Percentiles rank a stretch among this genome's conserved stretches.
Conservation (phyloP, 345 rosid species). For the Ceriops decandra region DNA sequence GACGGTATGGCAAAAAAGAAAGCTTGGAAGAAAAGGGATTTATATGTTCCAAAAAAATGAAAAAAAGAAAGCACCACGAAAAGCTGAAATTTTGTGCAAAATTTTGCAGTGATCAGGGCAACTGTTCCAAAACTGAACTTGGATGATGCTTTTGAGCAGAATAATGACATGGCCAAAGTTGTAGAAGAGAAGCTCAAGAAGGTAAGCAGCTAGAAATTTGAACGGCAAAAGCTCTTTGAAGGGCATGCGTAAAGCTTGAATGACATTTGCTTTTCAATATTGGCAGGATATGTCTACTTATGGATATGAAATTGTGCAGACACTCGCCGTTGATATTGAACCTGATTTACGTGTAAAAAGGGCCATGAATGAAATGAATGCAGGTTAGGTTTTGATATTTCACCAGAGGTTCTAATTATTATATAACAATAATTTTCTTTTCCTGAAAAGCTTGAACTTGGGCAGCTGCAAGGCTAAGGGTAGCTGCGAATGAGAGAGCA, state of each 20-base stretch:
- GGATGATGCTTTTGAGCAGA: constrained; percentile 21
- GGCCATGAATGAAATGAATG: constrained; percentile 27
- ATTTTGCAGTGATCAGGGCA: constrained; percentile 18
- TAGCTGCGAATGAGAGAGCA: constrained; percentile 24
- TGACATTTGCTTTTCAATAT: not conserved
- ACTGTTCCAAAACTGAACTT: constrained; percentile 18
- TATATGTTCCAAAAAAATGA: too few species aligned
- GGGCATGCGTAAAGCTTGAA: not conserved
- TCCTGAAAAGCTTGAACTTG: not conserved
- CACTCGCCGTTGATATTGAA: constrained; percentile 20
- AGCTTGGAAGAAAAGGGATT: not conserved
- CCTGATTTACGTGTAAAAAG: constrained; percentile 12
- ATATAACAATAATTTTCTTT: not conserved
- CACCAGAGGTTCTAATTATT: not conserved
- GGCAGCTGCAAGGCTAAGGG: constrained; percentile 21
- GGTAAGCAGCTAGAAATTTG: not conserved
- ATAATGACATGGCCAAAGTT: constrained; percentile 15
- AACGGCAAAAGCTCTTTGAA: not conserved
- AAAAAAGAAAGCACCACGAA: too few species aligned
- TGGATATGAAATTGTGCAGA: constrained; percentile 21
- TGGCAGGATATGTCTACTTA: constrained; percentile 15
- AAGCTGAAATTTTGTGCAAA: too few species aligned
- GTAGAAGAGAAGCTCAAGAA: constrained; percentile 23
- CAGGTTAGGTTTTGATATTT: not conserved
- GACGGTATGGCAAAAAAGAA: constrained; percentile 14